Evolutionary conservation across 371 early-diverging fungal species (phyloP).

Genomic region (Mucor ambiguus): DNA sequence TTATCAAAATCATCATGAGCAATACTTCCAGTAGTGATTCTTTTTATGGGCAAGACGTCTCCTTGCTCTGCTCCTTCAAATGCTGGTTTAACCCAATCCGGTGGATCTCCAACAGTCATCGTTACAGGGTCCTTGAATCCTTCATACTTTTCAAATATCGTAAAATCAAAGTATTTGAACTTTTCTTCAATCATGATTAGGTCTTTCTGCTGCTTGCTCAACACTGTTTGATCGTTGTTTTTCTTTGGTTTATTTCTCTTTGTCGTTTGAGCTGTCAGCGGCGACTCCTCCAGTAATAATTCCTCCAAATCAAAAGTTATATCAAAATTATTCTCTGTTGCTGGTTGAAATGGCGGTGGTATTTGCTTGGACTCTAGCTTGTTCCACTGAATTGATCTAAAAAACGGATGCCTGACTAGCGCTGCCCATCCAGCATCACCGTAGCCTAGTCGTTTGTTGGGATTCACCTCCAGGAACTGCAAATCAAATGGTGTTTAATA

Average conservation of each 20-base stretch:
- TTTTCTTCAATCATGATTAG: conserved; percentile 57
- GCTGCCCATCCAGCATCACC: conserved; percentile 48
- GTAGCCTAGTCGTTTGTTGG: conserved; percentile 53
- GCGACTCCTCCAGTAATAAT: conserved; percentile 85
- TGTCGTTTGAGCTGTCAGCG: conserved; percentile 40
- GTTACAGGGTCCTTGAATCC: conserved; percentile 65
- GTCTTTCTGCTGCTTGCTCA: conserved; percentile 42
- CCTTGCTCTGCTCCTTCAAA: conserved; percentile 58
- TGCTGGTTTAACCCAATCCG: conserved; percentile 71
- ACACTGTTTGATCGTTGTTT: not conserved
- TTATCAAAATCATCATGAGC: conserved; percentile 9
- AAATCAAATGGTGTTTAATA: not conserved
- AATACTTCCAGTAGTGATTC: conserved; percentile 31
- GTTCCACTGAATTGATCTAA: conserved; percentile 52
- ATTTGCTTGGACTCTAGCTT: conserved; percentile 46
- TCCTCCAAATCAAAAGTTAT: conserved; percentile 94
- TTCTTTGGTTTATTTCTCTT: conserved; percentile 17
- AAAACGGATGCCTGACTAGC: conserved; percentile 56
- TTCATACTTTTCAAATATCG: conserved; percentile 66
- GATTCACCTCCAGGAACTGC: conserved; percentile 53
- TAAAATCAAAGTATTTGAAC: conserved; percentile 67
- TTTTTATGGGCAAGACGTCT: conserved; percentile 48
- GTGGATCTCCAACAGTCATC: conserved; percentile 71
- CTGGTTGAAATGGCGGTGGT: conserved; percentile 62
- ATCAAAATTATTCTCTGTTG: conserved; percentile 85